Evolutionary conservation across 352 stramenopile species (phyloP), one percentile per base, ranked within the genome.

Genomic region (Vaucheria bursata): DNA sequence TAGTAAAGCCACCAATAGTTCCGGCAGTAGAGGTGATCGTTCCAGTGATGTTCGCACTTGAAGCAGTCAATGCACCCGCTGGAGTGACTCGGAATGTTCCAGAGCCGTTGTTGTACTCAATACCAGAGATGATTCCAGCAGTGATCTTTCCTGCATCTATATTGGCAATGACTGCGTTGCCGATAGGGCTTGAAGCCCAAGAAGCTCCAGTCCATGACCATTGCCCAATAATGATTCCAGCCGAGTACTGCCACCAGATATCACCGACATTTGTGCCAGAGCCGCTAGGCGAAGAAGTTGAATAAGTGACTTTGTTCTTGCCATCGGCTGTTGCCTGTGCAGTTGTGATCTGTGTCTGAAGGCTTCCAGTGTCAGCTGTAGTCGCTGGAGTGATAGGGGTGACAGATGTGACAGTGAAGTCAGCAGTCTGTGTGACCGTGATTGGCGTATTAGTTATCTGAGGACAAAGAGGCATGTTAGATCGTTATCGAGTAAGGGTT

Each of bases 231-330:
- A 59, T 59, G 45, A 59, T 59, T 59, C 45, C 45, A 59, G 45
- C 45, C 45, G 45, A 59, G 45, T 59, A 59, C 45, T 59, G 45
- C 45, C 45, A 59, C 45, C 45, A 59, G 45, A 59, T 59, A 59
- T 59, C 45, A 59, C 45, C 45, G 45, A 59, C 45, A 59, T 59
- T 59, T 59, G 45, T 59, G 45, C 45, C 45, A 59, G 45, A 59
- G 45, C 45, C 45, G 45, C 45, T 59, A 59, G 45, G 45, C 45
- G 45, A 59, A 59, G 45, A 59, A 59, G 45, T 59, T 59, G 45
- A 59, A 59, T 59, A 59, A 59, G 45, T 59, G 45, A 59, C 45
- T 59, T 59, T 59, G 45, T 59, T 59, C 45, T 59, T 59, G 45
- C 45, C 45, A 59, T 59, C 45, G 45, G 45, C 45, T 59, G 45